Conservation (phyloP, 306 rosid species). For the Cicer yamashitae region DNA sequence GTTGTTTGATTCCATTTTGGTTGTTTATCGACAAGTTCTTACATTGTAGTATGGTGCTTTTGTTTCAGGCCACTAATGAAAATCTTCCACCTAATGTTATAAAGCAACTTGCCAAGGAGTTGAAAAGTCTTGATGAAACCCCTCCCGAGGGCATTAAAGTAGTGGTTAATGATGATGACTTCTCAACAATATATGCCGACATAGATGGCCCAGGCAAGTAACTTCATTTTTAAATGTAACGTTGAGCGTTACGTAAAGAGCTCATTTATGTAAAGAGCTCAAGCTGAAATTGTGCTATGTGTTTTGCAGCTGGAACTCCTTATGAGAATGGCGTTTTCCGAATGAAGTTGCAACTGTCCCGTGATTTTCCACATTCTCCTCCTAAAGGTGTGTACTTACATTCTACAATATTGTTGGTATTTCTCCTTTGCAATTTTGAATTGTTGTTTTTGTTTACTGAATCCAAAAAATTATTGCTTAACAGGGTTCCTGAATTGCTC, state of each 20-base stretch:
- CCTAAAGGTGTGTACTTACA: constrained; percentile 73
- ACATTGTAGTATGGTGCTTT: constrained; percentile 36
- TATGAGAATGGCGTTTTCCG: constrained; percentile 95
- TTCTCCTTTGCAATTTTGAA: constrained; percentile 3
- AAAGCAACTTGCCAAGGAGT: constrained; percentile 95
- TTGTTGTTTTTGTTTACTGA: constrained; percentile 5
- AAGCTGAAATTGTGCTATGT: constrained; percentile 34
- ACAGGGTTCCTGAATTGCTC: constrained; percentile 19
- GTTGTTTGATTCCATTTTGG: constrained; percentile 25
- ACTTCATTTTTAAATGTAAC: constrained; percentile 3
- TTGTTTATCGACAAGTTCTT: not conserved
- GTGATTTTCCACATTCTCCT: constrained; percentile 88
- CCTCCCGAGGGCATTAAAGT: constrained; percentile 99
- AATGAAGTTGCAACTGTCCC: constrained; percentile 87
- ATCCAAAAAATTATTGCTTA: not conserved
- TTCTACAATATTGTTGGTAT: not conserved
- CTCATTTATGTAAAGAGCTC: not conserved
- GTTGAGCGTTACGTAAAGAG: constrained; percentile 11
- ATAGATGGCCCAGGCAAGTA: constrained; percentile 95
- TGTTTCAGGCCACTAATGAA: constrained; percentile 89
- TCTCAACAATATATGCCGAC: constrained; percentile 87
- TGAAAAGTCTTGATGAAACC: constrained; percentile 92
- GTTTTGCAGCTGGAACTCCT: constrained; percentile 89
- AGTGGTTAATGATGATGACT: constrained; percentile 84
- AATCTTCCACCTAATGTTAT: constrained; percentile 98